These are phyloP conservation scores for Geopyxis carbonaria DNA, from an alignment of 495 filamentous ascomycete genomes.

Conservation along the genomic window DNA sequence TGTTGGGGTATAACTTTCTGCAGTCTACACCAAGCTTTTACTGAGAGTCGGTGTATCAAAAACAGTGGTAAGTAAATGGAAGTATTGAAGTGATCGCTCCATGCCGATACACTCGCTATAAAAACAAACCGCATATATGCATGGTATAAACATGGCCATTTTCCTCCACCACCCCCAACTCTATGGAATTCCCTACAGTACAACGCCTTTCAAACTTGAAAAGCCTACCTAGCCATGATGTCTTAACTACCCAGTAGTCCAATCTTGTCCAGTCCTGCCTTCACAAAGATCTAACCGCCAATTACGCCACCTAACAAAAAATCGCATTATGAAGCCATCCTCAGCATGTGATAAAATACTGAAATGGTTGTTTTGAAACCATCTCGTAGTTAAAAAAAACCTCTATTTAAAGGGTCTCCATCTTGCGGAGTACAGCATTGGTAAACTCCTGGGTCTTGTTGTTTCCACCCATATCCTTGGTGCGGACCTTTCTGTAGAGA, in stretches of 20 bases:
- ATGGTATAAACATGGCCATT: too few species aligned
- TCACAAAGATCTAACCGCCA: too few species aligned
- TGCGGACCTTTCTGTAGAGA: conserved; percentile 51
- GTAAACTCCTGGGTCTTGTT: conserved; percentile 89
- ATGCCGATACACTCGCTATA: too few species aligned
- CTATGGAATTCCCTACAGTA: conserved; percentile 6
- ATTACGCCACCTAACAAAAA: conserved; percentile 1
- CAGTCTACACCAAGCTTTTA: too few species aligned
- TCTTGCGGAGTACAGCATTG: conserved; percentile 74
- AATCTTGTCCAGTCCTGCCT: too few species aligned
- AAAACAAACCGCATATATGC: too few species aligned
- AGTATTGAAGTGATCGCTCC: too few species aligned
- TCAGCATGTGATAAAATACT: not conserved
- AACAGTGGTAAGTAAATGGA: too few species aligned
- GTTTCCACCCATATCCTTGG: conserved; percentile 86
- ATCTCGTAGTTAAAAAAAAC: not conserved
- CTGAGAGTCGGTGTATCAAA: too few species aligned
- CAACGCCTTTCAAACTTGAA: not conserved
- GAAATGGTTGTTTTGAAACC: not conserved
- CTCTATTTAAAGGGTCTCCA: conserved; percentile 40
- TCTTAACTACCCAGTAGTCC: not conserved
- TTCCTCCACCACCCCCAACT: too few species aligned
- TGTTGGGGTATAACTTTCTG: too few species aligned
- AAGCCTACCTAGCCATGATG: not conserved
- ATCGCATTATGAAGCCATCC: conserved; percentile 1